These are phyloP conservation scores for Cymbopogon citratus DNA, from an alignment of 176 grass and related monocot genomes.

Conservation along the genomic window DNA sequence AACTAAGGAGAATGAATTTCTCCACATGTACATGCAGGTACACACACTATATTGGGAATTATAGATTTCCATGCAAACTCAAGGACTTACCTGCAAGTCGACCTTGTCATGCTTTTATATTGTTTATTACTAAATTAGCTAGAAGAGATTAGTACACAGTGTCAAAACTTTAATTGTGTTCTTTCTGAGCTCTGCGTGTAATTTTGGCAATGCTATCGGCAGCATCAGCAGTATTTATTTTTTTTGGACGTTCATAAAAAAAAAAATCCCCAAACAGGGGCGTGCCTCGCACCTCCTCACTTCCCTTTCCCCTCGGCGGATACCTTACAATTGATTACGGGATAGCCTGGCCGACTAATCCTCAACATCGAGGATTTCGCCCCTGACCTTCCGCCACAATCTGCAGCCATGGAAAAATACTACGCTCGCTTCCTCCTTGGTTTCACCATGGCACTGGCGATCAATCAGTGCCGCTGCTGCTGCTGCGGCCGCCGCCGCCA, in stretches of 20 bases:
- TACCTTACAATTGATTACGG: background rate
- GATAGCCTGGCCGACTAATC: background rate
- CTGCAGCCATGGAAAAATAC: background rate
- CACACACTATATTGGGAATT: background rate
- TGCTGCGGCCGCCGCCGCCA: background rate
- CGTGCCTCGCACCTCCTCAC: too few species aligned
- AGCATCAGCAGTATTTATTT: background rate
- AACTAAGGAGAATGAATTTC: background rate
- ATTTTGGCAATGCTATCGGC: background rate
- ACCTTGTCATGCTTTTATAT: background rate
- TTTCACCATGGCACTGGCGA: background rate
- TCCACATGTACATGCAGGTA: background rate
- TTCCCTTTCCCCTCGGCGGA: background rate
- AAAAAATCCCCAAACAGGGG: background rate
- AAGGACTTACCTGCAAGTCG: background rate
- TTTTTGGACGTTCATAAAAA: background rate
- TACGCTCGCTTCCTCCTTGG: background rate
- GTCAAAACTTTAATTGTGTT: background rate
- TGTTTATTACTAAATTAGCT: background rate
- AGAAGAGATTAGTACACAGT: background rate
- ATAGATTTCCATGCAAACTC: too few species aligned
- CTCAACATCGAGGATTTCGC: background rate
- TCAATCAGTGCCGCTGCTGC: background rate
- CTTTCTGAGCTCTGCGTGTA: background rate
- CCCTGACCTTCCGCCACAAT: background rate